Conservation (phyloP, 1,139 yeast species). For the Pneumocystis jirovecii region DNA sequence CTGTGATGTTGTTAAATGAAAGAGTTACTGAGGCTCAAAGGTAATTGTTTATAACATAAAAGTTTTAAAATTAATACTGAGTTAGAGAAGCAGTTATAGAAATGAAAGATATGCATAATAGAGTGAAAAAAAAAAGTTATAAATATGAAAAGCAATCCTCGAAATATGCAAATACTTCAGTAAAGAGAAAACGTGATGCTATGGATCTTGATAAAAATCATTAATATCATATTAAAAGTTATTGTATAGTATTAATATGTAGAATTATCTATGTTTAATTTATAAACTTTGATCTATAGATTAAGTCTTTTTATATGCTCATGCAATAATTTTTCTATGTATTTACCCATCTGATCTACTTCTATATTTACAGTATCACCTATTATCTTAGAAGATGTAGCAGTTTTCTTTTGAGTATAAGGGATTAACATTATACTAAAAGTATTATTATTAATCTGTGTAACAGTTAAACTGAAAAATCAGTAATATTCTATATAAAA, state of each 20-base stretch:
- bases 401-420: constrained; percentile 74
- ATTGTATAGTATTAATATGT: not conserved
- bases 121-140: constrained; percentile 28
- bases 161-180: not conserved
- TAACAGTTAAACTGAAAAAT: constrained; percentile 82
- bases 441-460: constrained; percentile 39
- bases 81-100: constrained; percentile 70
- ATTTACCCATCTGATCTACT: constrained; percentile 85
- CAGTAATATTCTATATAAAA: constrained; percentile 60
- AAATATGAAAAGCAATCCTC: constrained; percentile 14
- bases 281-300: not conserved
- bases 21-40: constrained; percentile 76
- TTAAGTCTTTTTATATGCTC: constrained; percentile 31
- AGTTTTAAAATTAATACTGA: not conserved
- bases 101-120: constrained; percentile 54
- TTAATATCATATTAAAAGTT: not conserved
- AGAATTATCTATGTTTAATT: not conserved
- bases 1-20: constrained; percentile 62
- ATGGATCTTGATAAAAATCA: constrained; percentile 17
- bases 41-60: not conserved
- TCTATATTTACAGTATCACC: constrained; percentile 73
- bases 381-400: constrained; percentile 38
- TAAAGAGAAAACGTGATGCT: constrained; percentile 16
- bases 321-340: constrained; percentile 71
- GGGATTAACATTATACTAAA: constrained; percentile 85